Conservation (phyloP, 768 basidiomycete genomes). For the Psilocybe sp. region DNA sequence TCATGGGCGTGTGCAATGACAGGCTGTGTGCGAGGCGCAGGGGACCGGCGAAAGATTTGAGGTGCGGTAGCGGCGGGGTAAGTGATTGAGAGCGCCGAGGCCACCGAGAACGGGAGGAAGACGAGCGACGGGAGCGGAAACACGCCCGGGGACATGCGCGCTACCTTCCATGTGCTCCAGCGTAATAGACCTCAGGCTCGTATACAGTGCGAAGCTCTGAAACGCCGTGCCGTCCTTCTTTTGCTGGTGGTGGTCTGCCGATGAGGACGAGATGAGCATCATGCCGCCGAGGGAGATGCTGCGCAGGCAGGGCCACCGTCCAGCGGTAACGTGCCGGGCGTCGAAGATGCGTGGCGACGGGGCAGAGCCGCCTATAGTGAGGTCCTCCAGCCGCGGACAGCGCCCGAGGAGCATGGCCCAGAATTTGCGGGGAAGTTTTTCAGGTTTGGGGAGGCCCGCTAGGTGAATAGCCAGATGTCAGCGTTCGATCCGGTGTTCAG, state of each 20-base stretch:
- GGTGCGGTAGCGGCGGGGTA: constrained; percentile 23
- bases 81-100: too few relatives aligned
- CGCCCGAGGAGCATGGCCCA: constrained; percentile 41
- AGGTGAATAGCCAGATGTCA: neutral
- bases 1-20: constrained; percentile 23
- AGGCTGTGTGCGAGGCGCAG: constrained; percentile 21
- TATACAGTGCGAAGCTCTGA: constrained; percentile 25
- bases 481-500: too few relatives aligned
- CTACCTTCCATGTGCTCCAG: constrained; percentile 29
- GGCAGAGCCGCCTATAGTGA: constrained; percentile 31
- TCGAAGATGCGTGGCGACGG: constrained; percentile 39
- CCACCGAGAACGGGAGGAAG: too few relatives aligned
- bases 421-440: constrained; percentile 33
- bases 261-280: constrained; percentile 16
- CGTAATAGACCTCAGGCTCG: constrained; percentile 22
- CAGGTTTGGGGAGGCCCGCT: constrained; percentile 31
- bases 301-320: constrained; percentile 34
- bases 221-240: constrained; percentile 22
- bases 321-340: constrained; percentile 31
- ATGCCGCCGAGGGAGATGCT: constrained; percentile 31
- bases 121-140: too few relatives aligned
- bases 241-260: constrained; percentile 14
- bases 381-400: constrained; percentile 33
- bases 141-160: constrained; percentile 24
- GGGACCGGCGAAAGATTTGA: constrained; percentile 30